Percentiles rank a stretch among this genome's conserved stretches.
Evolutionary conservation across 1,284 basidiomycete species (phyloP).

Genomic region (Austropuccinia psidii): DNA sequence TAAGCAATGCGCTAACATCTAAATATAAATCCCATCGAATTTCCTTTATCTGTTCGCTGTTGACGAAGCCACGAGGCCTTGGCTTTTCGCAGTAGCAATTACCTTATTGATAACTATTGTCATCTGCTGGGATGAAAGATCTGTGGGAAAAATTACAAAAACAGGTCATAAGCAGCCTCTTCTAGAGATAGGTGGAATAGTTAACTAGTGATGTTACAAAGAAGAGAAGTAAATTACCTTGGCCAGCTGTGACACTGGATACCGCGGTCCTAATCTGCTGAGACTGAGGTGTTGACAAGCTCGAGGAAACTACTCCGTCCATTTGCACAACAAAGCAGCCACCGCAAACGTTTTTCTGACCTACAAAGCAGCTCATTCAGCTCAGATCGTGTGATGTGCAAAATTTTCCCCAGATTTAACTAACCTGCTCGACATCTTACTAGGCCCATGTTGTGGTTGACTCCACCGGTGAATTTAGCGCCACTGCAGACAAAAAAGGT

Average conservation of each 20-base stretch:
- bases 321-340: conserved; percentile 28
- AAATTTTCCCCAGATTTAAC: background rate
- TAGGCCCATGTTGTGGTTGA: conserved; percentile 10
- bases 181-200: background rate
- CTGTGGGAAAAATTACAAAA: background rate
- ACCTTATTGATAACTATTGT: background rate
- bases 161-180: background rate
- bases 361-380: background rate
- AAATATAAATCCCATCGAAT: too few relatives aligned
- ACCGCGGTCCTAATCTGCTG: background rate
- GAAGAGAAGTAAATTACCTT: background rate
- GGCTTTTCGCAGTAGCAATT: background rate
- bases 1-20: too few relatives aligned
- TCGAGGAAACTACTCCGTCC: too few relatives aligned
- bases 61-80: conserved; percentile 1
- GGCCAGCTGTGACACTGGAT: background rate
- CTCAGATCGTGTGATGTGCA: background rate
- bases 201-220: background rate
- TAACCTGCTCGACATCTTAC: conserved; percentile 20
- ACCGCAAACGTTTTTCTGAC: conserved; percentile 1
- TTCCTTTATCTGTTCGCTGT: too few relatives aligned
- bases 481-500: background rate
- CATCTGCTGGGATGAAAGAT: conserved; percentile 22
- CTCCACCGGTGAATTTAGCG: conserved; percentile 11
- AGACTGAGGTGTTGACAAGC: background rate